These are phyloP conservation scores for Hyphodiscus sp. DNA, from an alignment of 2,329 filamentous ascomycete genomes.

Conservation along the genomic window DNA sequence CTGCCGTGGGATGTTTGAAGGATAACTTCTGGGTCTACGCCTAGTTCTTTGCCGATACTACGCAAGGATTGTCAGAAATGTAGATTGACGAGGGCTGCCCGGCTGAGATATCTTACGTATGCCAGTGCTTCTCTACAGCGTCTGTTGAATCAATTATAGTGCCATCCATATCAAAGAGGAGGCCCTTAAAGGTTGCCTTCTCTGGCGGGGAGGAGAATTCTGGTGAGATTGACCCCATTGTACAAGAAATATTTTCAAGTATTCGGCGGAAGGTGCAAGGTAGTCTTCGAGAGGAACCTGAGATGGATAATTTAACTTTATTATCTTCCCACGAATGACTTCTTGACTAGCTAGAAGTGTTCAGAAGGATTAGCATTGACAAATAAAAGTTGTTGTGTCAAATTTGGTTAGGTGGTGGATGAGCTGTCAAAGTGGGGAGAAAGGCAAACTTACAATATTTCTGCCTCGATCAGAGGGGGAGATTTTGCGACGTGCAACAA, in stretches of 20 bases:
- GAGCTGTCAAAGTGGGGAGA: slow-evolving; percentile 18
- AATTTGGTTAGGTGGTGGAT: slow-evolving; percentile 18
- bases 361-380: slow-evolving; percentile 2
- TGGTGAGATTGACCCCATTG: slow-evolving; percentile 21
- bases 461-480: slow-evolving; percentile 1
- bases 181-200: slow-evolving; percentile 21
- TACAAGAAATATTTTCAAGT: background rate
- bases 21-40: slow-evolving; percentile 77
- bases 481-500: slow-evolving; percentile 8
- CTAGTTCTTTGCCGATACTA: slow-evolving; percentile 76
- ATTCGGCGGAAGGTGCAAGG: background rate
- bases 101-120: slow-evolving; percentile 33
- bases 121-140: slow-evolving; percentile 74
- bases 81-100: background rate
- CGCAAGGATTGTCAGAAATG: slow-evolving; percentile 1
- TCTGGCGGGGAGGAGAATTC: slow-evolving; percentile 19
- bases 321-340: too few relatives aligned
- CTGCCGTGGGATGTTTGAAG: slow-evolving; percentile 87
- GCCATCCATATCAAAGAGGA: slow-evolving; percentile 61
- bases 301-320: too few relatives aligned
- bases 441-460: slow-evolving; percentile 6
- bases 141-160: slow-evolving; percentile 77
- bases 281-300: too few relatives aligned
- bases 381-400: slow-evolving; percentile 15
- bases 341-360: background rate